These are phyloP conservation scores for Gastrolobium bilobum DNA, from an alignment of 306 rosid species.

Conservation along the genomic window DNA sequence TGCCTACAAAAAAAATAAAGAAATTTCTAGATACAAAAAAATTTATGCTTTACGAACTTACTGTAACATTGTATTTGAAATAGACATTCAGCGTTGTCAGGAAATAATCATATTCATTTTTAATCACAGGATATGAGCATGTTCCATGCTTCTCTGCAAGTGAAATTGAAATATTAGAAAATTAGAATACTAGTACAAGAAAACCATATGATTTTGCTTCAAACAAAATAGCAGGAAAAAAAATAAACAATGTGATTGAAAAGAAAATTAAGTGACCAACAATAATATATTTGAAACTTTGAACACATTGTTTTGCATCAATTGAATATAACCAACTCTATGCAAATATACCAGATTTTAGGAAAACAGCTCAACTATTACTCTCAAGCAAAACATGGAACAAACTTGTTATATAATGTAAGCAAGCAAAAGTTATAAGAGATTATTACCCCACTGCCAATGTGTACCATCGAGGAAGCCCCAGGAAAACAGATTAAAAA, in stretches of 20 bases:
- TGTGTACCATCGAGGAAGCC: conserved; percentile 47
- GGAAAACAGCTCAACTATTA: conserved; percentile 8
- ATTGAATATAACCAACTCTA: conserved; percentile 32
- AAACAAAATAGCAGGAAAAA: conserved; percentile 21
- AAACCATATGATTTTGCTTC: conserved; percentile 24
- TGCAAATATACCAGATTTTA: conserved; percentile 37
- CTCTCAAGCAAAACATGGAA: conserved; percentile 43
- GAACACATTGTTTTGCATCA: conserved; percentile 21
- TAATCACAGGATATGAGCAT: conserved; percentile 75
- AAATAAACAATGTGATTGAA: not conserved
- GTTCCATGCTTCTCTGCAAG: conserved; percentile 98
- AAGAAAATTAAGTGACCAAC: conserved; percentile 7
- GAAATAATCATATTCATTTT: conserved; percentile 85
- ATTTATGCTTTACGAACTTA: conserved; percentile 56
- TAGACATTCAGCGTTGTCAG: conserved; percentile 74
- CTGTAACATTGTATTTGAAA: conserved; percentile 90
- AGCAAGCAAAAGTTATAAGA: conserved; percentile 51
- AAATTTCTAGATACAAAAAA: conserved; percentile 1
- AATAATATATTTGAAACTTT: conserved; percentile 24
- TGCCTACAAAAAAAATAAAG: conserved; percentile 33
- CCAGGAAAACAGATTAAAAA: conserved; percentile 50
- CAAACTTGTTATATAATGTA: conserved; percentile 36
- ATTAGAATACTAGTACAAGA: conserved; percentile 31
- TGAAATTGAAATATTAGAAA: conserved; percentile 43
- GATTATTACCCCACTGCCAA: conserved; percentile 94